A percentile compares a stretch with the other conserved stretches of the same genome.
These are phyloP conservation scores for Hypoxylon perforatum DNA, from an alignment of 495 filamentous ascomycete genomes.

Conservation along the genomic window DNA sequence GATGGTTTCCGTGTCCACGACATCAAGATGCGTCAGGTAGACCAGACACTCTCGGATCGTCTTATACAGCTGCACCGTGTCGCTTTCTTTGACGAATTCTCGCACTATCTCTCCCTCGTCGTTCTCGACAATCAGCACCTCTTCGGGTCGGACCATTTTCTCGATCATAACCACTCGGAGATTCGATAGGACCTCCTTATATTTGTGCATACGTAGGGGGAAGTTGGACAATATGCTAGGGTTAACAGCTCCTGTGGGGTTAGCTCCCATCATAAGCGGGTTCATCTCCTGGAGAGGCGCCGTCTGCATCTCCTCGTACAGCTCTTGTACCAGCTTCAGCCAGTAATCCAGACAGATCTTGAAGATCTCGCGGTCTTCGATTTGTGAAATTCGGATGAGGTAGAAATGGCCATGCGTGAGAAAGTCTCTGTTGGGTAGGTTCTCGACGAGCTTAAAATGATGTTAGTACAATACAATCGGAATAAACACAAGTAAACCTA, in stretches of 20 bases:
- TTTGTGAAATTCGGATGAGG: conserved; percentile 96
- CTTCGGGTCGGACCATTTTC: conserved; percentile 98
- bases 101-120: conserved; percentile 99
- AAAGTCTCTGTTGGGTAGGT: conserved; percentile 92
- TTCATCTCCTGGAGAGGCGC: conserved; percentile 92
- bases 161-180: conserved; percentile 98
- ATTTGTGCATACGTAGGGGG: conserved; percentile 96
- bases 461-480: conserved; percentile 35
- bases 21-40: conserved; percentile 97
- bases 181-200: conserved; percentile 91
- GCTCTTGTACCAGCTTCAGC: conserved; percentile 97
- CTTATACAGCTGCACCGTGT: conserved; percentile 99
- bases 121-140: conserved; percentile 99
- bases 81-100: conserved; percentile 98
- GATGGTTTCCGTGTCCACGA: conserved; percentile 96
- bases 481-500: conserved; percentile 58
- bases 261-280: conserved; percentile 72
- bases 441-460: conserved; percentile 82
- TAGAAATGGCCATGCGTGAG: conserved; percentile 97
- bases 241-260: conserved; percentile 80
- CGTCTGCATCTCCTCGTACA: conserved; percentile 98
- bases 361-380: conserved; percentile 98
- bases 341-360: conserved; percentile 99
- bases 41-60: conserved; percentile 97
- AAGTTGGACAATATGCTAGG: conserved; percentile 84